Conservation (phyloP, 2,329 filamentous ascomycete genomes). For the Amauroascus verrucosus region DNA sequence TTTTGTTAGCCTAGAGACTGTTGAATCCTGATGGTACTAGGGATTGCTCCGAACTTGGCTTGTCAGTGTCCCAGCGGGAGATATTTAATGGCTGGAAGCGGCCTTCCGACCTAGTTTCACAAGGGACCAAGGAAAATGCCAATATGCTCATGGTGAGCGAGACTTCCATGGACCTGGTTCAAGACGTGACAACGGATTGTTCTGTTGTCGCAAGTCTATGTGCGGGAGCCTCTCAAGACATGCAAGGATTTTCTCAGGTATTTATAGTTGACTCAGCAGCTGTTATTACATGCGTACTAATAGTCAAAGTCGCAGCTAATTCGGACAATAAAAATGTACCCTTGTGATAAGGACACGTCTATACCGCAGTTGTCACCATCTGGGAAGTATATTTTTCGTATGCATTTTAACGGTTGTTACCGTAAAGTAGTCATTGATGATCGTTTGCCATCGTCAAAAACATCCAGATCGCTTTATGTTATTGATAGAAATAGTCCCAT, state of each 20-base stretch:
- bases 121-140: neutral
- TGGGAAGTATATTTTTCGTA: conserved; percentile 82
- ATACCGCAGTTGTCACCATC: conserved; percentile 58
- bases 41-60: conserved; percentile 56
- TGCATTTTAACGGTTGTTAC: conserved; percentile 92
- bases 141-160: conserved; percentile 48
- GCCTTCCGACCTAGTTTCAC: conserved; percentile 53
- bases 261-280: neutral
- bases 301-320: conserved; percentile 35
- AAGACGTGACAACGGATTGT: conserved; percentile 92
- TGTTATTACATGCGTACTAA: neutral
- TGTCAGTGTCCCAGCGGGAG: conserved; percentile 63
- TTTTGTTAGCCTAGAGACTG: conserved; percentile 3
- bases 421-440: conserved; percentile 84
- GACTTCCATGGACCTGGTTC: conserved; percentile 68
- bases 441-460: conserved; percentile 64
- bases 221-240: conserved; percentile 60
- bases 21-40: conserved; percentile 36
- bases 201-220: conserved; percentile 94
- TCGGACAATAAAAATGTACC: conserved; percentile 62
- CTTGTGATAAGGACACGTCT: conserved; percentile 52
- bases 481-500: conserved; percentile 70
- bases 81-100: conserved; percentile 80
- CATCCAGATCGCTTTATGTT: conserved; percentile 69
- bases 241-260: conserved; percentile 60